These are phyloP conservation scores for Austroboletus novae-zelandiae DNA, from an alignment of 1,284 basidiomycete species.

Conservation along the genomic window DNA sequence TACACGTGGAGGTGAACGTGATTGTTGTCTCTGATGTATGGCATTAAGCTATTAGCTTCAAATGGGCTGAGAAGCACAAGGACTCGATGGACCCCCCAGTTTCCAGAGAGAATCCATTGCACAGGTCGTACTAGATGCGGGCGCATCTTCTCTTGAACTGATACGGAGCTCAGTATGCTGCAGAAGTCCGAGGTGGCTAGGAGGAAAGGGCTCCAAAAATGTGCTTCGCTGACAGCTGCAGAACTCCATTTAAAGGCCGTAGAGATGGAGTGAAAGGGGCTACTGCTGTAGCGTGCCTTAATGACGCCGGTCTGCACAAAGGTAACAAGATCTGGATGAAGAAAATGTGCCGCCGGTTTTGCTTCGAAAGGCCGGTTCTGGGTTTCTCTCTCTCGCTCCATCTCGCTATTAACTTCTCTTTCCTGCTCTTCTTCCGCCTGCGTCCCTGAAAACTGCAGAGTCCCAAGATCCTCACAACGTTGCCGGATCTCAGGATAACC, in stretches of 20 bases:
- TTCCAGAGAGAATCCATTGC: conserved; percentile 38
- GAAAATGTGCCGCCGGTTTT: conserved; percentile 5
- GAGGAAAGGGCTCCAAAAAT: conserved; percentile 16
- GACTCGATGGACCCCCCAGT: not conserved
- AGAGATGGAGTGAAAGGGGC: conserved; percentile 6
- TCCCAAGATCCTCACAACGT: not conserved
- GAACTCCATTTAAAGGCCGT: conserved; percentile 2
- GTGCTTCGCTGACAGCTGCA: not conserved
- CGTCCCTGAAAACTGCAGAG: not conserved
- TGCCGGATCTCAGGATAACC: not conserved
- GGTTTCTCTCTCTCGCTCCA: not conserved
- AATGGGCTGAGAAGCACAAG: conserved; percentile 41
- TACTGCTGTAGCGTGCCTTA: not conserved
- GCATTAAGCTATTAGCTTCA: not conserved
- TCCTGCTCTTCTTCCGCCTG: not conserved
- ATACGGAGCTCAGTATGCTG: not conserved
- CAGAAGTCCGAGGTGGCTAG: conserved; percentile 29
- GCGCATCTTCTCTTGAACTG: not conserved
- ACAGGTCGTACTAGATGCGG: conserved; percentile 41
- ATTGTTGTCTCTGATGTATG: not conserved
- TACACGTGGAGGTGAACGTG: not conserved
- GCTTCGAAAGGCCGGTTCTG: not conserved
- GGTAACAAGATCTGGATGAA: conserved; percentile 12
- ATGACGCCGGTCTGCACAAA: conserved; percentile 23
- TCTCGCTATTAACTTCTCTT: not conserved